A percentile compares a stretch with the other conserved stretches of the same genome.
Evolutionary conservation across 78 protist genomes (phyloP).

Genomic region (Mastigamoeba balamuthi): DNA sequence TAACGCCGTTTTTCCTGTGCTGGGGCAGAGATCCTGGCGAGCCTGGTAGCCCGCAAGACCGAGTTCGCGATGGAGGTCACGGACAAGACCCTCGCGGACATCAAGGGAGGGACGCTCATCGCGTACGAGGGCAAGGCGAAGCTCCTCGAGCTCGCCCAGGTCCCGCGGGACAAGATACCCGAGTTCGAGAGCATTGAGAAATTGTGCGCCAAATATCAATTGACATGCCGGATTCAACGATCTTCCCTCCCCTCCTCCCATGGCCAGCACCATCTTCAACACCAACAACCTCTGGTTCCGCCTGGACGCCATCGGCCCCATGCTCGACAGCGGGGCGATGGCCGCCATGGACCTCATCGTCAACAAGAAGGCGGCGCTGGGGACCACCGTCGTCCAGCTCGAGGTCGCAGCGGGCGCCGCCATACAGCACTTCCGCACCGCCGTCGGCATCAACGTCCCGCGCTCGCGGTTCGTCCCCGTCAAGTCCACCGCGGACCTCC

Average conservation of each 20-base stretch:
- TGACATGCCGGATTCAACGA: too few species aligned
- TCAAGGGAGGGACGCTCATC: conserved; percentile 95
- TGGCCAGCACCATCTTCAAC: too few species aligned
- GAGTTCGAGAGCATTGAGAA: too few species aligned
- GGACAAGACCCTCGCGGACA: conserved; percentile 89
- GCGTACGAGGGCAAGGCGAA: conserved; percentile 48
- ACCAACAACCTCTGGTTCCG: conserved; percentile 95
- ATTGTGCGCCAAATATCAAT: too few species aligned
- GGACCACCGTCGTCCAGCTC: conserved; percentile 82
- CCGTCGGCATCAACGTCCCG: conserved; percentile 81
- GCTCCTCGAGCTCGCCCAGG: conserved; percentile 90
- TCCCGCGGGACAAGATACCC: conserved; percentile 61
- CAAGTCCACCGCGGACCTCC: conserved; percentile 55
- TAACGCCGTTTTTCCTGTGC: background rate
- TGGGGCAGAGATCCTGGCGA: background rate
- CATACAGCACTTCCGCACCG: conserved; percentile 69
- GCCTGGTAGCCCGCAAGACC: background rate
- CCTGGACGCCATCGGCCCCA: conserved; percentile 60
- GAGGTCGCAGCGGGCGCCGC: conserved; percentile 96
- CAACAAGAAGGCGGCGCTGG: conserved; percentile 78
- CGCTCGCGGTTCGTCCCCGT: conserved; percentile 86
- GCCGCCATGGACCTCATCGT: conserved; percentile 74
- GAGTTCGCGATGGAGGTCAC: conserved; percentile 84
- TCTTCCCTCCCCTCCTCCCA: too few species aligned
- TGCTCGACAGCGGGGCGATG: conserved; percentile 23